Conservation (phyloP, 768 basidiomycete species). For the Mycena indigotica region DNA sequence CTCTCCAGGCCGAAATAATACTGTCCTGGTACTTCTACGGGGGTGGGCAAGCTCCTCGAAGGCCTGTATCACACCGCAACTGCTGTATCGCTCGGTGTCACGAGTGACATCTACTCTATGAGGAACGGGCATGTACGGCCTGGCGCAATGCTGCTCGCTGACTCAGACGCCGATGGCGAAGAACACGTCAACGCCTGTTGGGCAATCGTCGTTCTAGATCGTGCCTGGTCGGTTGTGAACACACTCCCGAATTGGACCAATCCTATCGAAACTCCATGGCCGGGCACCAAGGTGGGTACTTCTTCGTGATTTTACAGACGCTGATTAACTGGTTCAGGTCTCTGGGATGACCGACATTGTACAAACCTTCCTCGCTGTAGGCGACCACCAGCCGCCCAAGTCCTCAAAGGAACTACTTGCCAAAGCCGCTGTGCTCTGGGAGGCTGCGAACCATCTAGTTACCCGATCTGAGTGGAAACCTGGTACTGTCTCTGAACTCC, state of each 20-base stretch:
- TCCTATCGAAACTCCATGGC: conserved; percentile 41
- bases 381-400: conserved; percentile 22
- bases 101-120: too few relatives aligned
- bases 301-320: too few relatives aligned
- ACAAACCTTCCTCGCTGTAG: not conserved
- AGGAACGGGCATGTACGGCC: not conserved
- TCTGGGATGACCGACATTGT: conserved; percentile 19
- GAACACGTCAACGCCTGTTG: not conserved
- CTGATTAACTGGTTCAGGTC: too few relatives aligned
- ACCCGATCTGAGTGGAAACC: conserved; percentile 25
- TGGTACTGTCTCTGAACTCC: conserved; percentile 26
- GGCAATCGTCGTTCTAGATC: not conserved
- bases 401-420: conserved; percentile 28
- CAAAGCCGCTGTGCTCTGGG: conserved; percentile 36
- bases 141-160: not conserved
- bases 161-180: not conserved
- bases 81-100: not conserved
- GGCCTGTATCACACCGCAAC: not conserved
- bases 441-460: conserved; percentile 32
- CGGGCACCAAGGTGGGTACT: conserved; percentile 30
- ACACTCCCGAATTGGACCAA: conserved; percentile 31
- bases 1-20: not conserved
- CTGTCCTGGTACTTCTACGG: not conserved
- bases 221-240: conserved; percentile 26
- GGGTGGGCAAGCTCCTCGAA: not conserved